A percentile compares a stretch with the other conserved stretches of the same genome.
Evolutionary conservation across 306 rosid genomes (phyloP).

Genomic region (Acacia melanoxylon): DNA sequence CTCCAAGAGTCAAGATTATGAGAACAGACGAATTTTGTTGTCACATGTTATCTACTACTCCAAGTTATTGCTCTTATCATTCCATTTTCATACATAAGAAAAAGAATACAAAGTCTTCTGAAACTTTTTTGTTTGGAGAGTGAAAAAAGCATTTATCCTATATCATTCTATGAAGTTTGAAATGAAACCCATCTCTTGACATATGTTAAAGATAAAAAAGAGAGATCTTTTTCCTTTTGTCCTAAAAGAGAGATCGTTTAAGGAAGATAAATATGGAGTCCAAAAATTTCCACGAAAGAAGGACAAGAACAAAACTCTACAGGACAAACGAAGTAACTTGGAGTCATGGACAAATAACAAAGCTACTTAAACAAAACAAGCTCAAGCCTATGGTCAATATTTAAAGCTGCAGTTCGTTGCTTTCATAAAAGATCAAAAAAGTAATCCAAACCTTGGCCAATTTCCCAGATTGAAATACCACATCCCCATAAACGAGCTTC

Average conservation of each 20-base stretch:
- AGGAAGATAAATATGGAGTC: neutral
- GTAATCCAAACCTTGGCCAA: slow-evolving; percentile 97
- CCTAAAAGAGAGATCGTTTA: neutral
- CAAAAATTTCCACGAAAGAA: neutral
- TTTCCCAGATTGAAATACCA: slow-evolving; percentile 96
- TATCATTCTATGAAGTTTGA: too few relatives aligned
- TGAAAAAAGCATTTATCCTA: too few relatives aligned
- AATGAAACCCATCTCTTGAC: neutral
- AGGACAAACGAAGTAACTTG: neutral
- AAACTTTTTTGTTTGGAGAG: too few relatives aligned
- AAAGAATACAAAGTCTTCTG: too few relatives aligned
- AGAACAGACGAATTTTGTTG: too few relatives aligned
- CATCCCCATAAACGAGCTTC: slow-evolving; percentile 86
- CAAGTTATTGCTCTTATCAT: too few relatives aligned
- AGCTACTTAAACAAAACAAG: neutral
- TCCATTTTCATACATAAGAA: too few relatives aligned
- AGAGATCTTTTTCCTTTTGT: neutral
- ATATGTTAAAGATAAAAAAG: neutral
- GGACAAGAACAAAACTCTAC: neutral
- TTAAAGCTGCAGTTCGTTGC: neutral
- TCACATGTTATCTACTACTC: too few relatives aligned
- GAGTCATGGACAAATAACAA: neutral
- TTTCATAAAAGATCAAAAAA: slow-evolving; percentile 70
- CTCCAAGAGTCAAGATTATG: too few relatives aligned
- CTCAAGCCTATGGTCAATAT: neutral